Evolutionary conservation across 306 rosid species (phyloP).

Genomic region (Cicer arietinum): DNA sequence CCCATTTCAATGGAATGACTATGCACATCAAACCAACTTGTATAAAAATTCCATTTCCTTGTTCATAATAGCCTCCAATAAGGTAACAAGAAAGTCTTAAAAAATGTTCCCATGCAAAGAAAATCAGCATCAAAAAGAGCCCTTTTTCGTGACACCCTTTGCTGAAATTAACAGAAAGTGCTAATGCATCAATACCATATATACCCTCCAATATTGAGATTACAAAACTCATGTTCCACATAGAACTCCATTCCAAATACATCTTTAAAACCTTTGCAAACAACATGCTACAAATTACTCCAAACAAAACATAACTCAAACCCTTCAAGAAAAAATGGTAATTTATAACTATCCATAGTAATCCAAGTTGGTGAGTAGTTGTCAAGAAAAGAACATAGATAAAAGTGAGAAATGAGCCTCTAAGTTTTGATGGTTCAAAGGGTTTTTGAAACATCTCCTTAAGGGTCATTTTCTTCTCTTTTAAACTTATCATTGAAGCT

Average conservation of each 20-base stretch:
- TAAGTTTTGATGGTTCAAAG: slow-evolving; percentile 28
- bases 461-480: slow-evolving; percentile 44
- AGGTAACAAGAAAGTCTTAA: slow-evolving; percentile 51
- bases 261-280: slow-evolving; percentile 43
- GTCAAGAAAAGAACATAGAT: slow-evolving; percentile 41
- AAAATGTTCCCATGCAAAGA: slow-evolving; percentile 56
- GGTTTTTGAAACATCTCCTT: slow-evolving; percentile 44
- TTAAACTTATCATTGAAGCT: slow-evolving; percentile 48
- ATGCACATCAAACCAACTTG: slow-evolving; percentile 50
- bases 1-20: slow-evolving; percentile 63
- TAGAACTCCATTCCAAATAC: slow-evolving; percentile 62
- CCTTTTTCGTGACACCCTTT: slow-evolving; percentile 50
- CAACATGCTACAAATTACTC: slow-evolving; percentile 28
- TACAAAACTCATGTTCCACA: slow-evolving; percentile 66
- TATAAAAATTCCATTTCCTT: slow-evolving; percentile 40
- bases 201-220: slow-evolving; percentile 60
- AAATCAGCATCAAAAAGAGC: slow-evolving; percentile 56
- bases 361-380: slow-evolving; percentile 44
- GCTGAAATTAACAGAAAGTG: slow-evolving; percentile 51
- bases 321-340: not conserved
- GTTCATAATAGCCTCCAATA: slow-evolving; percentile 47
- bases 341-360: slow-evolving; percentile 36
- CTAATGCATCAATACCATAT: slow-evolving; percentile 54
- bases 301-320: not conserved
- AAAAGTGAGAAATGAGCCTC: slow-evolving; percentile 52